Conservation (phyloP, 176 grass and related monocot genomes). For the Eleusine indica region DNA sequence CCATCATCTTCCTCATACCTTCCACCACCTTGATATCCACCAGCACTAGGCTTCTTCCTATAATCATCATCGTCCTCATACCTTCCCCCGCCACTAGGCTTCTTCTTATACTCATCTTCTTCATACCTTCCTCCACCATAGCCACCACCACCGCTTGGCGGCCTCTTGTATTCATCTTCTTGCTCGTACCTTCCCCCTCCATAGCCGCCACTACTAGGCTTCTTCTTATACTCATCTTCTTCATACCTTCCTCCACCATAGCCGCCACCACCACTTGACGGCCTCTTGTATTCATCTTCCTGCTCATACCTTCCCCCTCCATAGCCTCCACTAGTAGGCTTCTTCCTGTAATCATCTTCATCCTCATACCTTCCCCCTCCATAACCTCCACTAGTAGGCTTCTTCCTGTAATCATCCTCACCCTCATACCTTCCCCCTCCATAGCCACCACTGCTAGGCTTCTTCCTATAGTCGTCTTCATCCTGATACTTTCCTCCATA, state of each 20-base stretch:
- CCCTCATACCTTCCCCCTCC: slow-evolving; percentile 33
- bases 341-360: slow-evolving; percentile 34
- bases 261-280: neutral
- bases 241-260: slow-evolving; percentile 35
- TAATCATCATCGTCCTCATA: slow-evolving; percentile 48
- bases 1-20: slow-evolving; percentile 42
- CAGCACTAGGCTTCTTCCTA: slow-evolving; percentile 36
- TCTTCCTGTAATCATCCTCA: slow-evolving; percentile 40
- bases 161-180: slow-evolving; percentile 46
- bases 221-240: slow-evolving; percentile 42
- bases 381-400: slow-evolving; percentile 37
- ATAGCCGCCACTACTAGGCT: slow-evolving; percentile 35
- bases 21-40: slow-evolving; percentile 40
- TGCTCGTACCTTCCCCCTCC: slow-evolving; percentile 40
- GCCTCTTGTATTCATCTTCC: slow-evolving; percentile 37
- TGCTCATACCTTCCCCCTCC: slow-evolving; percentile 46
- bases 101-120: slow-evolving; percentile 46
- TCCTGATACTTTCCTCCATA: slow-evolving; percentile 9
- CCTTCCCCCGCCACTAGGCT: slow-evolving; percentile 41
- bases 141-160: slow-evolving; percentile 31
- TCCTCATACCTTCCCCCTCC: slow-evolving; percentile 47
- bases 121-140: slow-evolving; percentile 50
- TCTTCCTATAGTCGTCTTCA: slow-evolving; percentile 47
- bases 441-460: slow-evolving; percentile 21
- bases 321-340: slow-evolving; percentile 24